Base-by-base conservation (phyloP, 352 stramenopile genomes). In the Phytophthora sansomeana region DNA sequence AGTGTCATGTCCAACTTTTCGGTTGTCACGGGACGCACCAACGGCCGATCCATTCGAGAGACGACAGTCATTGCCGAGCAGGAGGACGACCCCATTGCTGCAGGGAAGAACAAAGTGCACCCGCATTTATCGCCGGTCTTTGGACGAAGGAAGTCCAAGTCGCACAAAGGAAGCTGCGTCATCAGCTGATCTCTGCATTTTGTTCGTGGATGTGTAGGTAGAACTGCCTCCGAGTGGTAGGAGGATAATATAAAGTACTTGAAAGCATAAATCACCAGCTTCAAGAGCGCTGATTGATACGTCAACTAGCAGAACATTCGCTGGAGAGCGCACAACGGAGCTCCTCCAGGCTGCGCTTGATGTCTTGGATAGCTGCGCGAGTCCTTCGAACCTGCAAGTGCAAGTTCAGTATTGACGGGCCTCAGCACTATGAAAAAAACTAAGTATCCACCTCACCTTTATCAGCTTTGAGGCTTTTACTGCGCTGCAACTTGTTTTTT, bases 41-140 rank as follows among this genome's bases (percentile, higher is more conserved):
- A 87, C 42, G 79, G 77, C 6, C 77, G 68, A 30, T 89, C 80
- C 4, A 43, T 91, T 21, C 75, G 80, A 1, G 83, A 91, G 42
- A 91, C 83, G 44, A 87, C 81, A 74, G 78, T 87, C 36, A 91
- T 90, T 58, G 70, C 83, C 0, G 83, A 91, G 59, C 74, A 85
- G 33, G 79, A 88, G n/a, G 81, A 90, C 47, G 77, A 87, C 28
- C 62, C 33, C 13, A 30, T 60, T 2, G 46, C 50, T 14, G 66
- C 59, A 19, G 42, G 9, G 30, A 66, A 51, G 46, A 75, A 57
- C 49, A 54, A 53, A 35, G 41, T 29, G 36, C 56, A 66, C 42
- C 51, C 50, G 19, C 53, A 67, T 38, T 24, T 63, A 24, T 70
- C 68, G 14, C 59, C 51, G 17, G 66, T 38, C 36, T 63, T 63